A percentile compares a stretch with the other conserved stretches of the same genome.
phyloP scores from a whole-genome alignment of 164 flowering plant species.

The Magnolia changhungtana region DNA sequence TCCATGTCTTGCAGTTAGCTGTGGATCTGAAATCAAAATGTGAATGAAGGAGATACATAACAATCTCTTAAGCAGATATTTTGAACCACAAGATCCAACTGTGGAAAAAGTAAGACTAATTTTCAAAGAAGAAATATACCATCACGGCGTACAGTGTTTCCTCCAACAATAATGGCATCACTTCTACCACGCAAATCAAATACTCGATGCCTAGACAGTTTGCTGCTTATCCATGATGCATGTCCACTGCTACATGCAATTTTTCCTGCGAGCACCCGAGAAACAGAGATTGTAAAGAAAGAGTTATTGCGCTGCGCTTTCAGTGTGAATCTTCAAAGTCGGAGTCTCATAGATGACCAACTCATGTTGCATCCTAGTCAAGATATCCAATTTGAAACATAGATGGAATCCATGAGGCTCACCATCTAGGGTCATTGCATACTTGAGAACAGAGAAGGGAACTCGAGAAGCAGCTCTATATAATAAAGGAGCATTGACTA shows the following conservation, averaged over 20 bases:
- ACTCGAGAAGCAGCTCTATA: conserved; percentile 80
- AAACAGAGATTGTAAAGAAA: conserved; percentile 9
- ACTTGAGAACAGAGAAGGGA: conserved; percentile 93
- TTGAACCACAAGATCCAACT: not conserved
- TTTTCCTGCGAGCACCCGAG: conserved; percentile 53
- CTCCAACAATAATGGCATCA: conserved; percentile 94
- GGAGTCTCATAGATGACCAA: not conserved
- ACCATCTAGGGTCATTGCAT: conserved; percentile 99
- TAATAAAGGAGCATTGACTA: conserved; percentile 90
- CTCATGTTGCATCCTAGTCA: not conserved
- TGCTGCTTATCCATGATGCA: conserved; percentile 96
- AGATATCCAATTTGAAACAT: not conserved
- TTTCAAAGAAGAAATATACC: conserved; percentile 37
- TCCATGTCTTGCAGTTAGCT: conserved; percentile 87
- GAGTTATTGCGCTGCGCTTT: not conserved
- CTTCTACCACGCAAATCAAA: conserved; percentile 87
- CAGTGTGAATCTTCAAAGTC: not conserved
- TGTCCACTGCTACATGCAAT: conserved; percentile 94
- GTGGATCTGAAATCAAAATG: conserved; percentile 61
- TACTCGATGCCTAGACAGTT: conserved; percentile 67
- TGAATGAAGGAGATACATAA: not conserved
- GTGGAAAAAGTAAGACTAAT: not conserved
- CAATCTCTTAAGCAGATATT: not conserved
- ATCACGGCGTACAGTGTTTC: conserved; percentile 92
- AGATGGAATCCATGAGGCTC: conserved; percentile 21